These are phyloP conservation scores for Monilinia laxa DNA, from an alignment of 2,329 filamentous ascomycete species.

Conservation along the genomic window DNA sequence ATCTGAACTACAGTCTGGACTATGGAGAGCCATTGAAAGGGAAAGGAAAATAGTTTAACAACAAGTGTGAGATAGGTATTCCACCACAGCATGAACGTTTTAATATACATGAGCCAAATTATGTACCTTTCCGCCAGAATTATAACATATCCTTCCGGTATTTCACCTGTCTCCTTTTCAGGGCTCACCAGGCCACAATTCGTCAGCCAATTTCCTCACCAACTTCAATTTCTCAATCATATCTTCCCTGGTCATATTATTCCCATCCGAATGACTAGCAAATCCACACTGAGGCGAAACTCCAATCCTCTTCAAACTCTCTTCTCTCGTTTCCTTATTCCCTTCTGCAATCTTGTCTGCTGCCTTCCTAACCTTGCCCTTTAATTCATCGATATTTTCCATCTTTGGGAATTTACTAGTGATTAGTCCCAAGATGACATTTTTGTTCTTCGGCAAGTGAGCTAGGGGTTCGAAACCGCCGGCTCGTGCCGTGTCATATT, in stretches of 20 bases:
- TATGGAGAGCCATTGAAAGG: no score
- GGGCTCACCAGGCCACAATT: constrained; percentile 58
- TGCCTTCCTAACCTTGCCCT: constrained; percentile 55
- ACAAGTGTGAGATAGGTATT: no score
- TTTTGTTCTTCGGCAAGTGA: constrained; percentile 59
- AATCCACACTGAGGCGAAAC: constrained; percentile 74
- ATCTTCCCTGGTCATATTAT: constrained; percentile 65
- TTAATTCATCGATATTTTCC: constrained; percentile 64
- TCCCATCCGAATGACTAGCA: constrained; percentile 49
- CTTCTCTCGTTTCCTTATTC: constrained; percentile 59
- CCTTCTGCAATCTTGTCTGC: constrained; percentile 70
- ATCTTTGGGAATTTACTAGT: constrained; percentile 62
- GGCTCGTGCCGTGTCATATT: constrained; percentile 65
- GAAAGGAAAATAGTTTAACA: no score
- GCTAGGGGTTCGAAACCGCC: constrained; percentile 66
- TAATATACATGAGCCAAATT: not conserved
- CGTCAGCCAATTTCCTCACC: constrained; percentile 69
- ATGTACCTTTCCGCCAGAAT: not conserved
- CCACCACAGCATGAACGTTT: not conserved
- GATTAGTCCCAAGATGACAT: constrained; percentile 63
- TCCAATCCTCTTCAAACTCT: constrained; percentile 66
- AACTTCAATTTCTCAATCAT: constrained; percentile 72
- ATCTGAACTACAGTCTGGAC: no score
- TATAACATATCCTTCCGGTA: not conserved
- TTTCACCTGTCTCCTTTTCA: constrained; percentile 4